Evolutionary conservation across 1,284 basidiomycete genomes (phyloP).

Genomic region (Tetrapyrgos nigripes): DNA sequence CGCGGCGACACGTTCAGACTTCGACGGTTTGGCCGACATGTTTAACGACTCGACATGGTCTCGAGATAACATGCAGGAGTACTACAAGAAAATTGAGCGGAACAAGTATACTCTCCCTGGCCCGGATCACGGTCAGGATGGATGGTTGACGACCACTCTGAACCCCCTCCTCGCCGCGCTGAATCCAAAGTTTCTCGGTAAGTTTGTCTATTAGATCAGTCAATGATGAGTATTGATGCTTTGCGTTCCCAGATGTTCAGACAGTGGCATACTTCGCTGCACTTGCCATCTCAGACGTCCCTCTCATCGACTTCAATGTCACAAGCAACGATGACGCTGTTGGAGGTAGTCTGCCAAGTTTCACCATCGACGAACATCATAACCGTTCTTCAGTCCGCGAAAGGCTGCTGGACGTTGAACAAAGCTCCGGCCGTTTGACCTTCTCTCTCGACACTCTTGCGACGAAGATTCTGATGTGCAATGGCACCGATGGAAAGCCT

Average conservation of each 20-base stretch:
- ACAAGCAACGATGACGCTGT: constrained; percentile 19
- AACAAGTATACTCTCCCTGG: constrained; percentile 16
- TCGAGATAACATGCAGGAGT: constrained; percentile 24
- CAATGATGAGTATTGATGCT: constrained; percentile 7
- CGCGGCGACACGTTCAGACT: constrained; percentile 23
- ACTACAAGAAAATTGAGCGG: constrained; percentile 27
- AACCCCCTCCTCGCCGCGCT: constrained; percentile 19
- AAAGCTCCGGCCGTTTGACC: constrained; percentile 14
- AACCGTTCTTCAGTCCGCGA: constrained; percentile 28
- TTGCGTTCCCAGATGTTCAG: constrained; percentile 15
- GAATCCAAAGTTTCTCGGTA: constrained; percentile 21
- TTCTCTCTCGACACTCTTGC: constrained; percentile 27
- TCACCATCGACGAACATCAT: constrained; percentile 25
- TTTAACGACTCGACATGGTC: constrained; percentile 29
- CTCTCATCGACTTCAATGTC: constrained; percentile 26
- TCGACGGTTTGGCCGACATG: constrained; percentile 23
- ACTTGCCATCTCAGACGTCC: constrained; percentile 11
- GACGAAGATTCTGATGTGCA: constrained; percentile 23
- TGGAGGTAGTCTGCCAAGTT: constrained; percentile 21
- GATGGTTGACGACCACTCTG: constrained; percentile 27
- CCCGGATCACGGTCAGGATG: constrained; percentile 24
- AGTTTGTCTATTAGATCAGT: not conserved
- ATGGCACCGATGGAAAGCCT: constrained; percentile 8
- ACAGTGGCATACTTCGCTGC: constrained; percentile 14
- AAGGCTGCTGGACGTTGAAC: constrained; percentile 20